These are phyloP conservation scores for Elaeis oleifera DNA, from an alignment of 202 grass and related monocot genomes.

Conservation along the genomic window DNA sequence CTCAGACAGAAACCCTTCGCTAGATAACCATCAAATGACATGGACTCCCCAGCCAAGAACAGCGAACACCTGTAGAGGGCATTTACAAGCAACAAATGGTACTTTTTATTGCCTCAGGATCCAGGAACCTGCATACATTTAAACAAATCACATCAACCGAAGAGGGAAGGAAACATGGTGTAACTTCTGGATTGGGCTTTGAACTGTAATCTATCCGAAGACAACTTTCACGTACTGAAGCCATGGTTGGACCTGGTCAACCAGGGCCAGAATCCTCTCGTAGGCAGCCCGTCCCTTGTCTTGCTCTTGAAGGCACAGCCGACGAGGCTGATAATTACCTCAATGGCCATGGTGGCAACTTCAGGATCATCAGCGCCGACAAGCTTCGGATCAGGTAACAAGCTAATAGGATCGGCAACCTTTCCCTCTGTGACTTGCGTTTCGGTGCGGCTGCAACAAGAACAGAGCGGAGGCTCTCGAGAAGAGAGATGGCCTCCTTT, in stretches of 20 bases:
- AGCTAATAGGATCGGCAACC: not conserved
- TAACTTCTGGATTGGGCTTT: too few relatives aligned
- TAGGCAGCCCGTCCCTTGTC: conserved; percentile 41
- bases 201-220: too few relatives aligned
- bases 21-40: conserved; percentile 28
- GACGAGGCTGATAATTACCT: conserved; percentile 46
- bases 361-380: conserved; percentile 40
- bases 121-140: conserved; percentile 41
- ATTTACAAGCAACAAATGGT: conserved; percentile 38
- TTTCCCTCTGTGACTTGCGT: conserved; percentile 29
- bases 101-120: conserved; percentile 42
- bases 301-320: conserved; percentile 56
- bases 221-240: conserved; percentile 33
- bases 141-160: conserved; percentile 1
- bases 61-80: conserved; percentile 47
- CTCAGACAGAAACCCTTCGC: conserved; percentile 36
- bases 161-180: too few relatives aligned
- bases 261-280: conserved; percentile 39
- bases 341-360: conserved; percentile 42
- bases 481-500: conserved; percentile 35
- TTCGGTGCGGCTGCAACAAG: conserved; percentile 26
- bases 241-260: conserved; percentile 61
- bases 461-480: conserved; percentile 37
- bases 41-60: conserved; percentile 38
- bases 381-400: conserved; percentile 54